Percentiles rank a stretch among this genome's conserved stretches.
Evolutionary conservation across 2,329 filamentous ascomycete species (phyloP).

Genomic region (Colletotrichum incanum): DNA sequence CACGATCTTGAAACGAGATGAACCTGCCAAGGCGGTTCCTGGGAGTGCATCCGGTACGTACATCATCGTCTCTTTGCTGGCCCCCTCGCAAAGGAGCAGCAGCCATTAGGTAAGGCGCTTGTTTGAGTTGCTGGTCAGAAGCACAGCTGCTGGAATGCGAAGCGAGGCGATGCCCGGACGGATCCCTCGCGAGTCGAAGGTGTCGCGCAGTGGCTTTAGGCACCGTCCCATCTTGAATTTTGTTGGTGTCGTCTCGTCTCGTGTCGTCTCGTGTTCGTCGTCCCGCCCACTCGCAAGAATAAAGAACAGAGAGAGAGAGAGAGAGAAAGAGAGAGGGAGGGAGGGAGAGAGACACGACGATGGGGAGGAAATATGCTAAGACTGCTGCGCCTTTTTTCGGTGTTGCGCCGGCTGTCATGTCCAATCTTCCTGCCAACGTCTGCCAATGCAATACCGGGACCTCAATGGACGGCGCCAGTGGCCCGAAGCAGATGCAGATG

Average conservation of each 20-base stretch:
- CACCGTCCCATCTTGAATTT: slow-evolving; percentile 7
- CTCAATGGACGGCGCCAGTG: too few species aligned
- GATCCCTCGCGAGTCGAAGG: slow-evolving; percentile 10
- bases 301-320: not conserved
- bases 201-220: slow-evolving; percentile 25
- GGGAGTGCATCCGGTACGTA: not conserved
- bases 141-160: not conserved
- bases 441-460: not conserved
- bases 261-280: not conserved
- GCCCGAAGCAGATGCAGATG: slow-evolving; percentile 1
- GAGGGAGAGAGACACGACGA: not conserved
- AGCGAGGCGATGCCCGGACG: not conserved
- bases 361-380: not conserved
- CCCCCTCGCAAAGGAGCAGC: not conserved
- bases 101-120: not conserved
- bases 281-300: not conserved
- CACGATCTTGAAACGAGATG: slow-evolving; percentile 41
- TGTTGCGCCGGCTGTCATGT: slow-evolving; percentile 6
- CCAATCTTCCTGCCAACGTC: not conserved
- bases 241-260: not conserved
- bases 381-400: slow-evolving; percentile 10
- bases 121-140: not conserved
- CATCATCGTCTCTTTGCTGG: not conserved
- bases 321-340: not conserved
- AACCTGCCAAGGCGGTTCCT: slow-evolving; percentile 25